These are phyloP conservation scores for Cadophora sp. DNA, from an alignment of 2,329 filamentous ascomycete species.

Conservation along the genomic window DNA sequence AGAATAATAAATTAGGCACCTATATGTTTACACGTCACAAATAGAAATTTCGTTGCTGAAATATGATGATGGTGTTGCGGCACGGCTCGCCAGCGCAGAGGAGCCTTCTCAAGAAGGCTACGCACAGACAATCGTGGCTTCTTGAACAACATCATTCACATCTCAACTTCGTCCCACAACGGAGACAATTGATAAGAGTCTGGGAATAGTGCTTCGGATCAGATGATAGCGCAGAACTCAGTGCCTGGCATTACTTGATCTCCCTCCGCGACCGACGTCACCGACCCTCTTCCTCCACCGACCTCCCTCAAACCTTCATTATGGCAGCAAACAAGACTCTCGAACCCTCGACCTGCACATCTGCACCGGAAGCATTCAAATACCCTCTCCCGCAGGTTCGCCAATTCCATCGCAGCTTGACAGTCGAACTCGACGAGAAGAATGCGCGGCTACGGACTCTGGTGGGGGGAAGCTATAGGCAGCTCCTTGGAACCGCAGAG, in stretches of 20 bases:
- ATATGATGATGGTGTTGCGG: neutral
- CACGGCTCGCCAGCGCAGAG: neutral
- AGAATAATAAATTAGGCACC: neutral
- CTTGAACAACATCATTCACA: neutral
- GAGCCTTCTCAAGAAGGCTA: constrained; percentile 26
- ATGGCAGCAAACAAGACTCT: constrained; percentile 47
- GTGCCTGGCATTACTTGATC: neutral
- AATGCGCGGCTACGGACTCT: constrained; percentile 66
- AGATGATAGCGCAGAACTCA: constrained; percentile 10
- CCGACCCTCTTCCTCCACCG: neutral
- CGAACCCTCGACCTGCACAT: constrained; percentile 60
- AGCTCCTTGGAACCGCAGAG: constrained; percentile 89
- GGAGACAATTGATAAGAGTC: neutral
- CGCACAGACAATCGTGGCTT: constrained; percentile 13
- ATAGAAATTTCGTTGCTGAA: neutral
- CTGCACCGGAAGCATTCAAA: constrained; percentile 45
- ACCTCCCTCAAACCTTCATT: constrained; percentile 2
- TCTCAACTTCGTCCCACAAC: neutral
- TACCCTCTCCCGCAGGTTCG: constrained; percentile 69
- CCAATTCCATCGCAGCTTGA: constrained; percentile 65
- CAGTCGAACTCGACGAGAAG: constrained; percentile 67
- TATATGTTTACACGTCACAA: no score
- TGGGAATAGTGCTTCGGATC: neutral
- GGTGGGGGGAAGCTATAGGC: constrained; percentile 77
- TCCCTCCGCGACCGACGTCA: neutral